Evolutionary conservation across 1,284 basidiomycete genomes (phyloP).

Genomic region (Grifola frondosa): DNA sequence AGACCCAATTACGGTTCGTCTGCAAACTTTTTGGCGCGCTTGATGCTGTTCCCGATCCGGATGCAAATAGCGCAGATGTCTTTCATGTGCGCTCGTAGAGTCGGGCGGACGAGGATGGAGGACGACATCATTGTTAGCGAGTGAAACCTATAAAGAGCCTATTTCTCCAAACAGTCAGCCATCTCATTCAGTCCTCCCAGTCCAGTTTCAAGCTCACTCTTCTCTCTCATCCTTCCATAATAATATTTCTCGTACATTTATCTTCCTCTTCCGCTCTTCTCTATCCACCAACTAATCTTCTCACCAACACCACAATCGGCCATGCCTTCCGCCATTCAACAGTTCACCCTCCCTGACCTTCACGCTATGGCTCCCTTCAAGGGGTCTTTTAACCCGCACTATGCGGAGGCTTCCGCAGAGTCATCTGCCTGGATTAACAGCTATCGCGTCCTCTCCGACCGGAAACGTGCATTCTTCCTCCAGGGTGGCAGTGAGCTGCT

Average conservation of each 20-base stretch:
- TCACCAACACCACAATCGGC: conserved; percentile 10
- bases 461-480: conserved; percentile 60
- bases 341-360: conserved; percentile 59
- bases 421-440: conserved; percentile 64
- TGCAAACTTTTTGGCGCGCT: too few relatives aligned
- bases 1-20: too few relatives aligned
- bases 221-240: neutral
- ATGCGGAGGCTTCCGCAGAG: conserved; percentile 50
- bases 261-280: conserved; percentile 4
- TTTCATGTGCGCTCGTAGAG: too few relatives aligned
- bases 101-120: too few relatives aligned
- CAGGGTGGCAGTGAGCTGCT: conserved; percentile 62
- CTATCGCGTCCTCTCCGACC: conserved; percentile 57
- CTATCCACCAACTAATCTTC: conserved; percentile 8
- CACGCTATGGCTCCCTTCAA: conserved; percentile 47
- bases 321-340: conserved; percentile 34
- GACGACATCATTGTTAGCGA: too few relatives aligned
- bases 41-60: too few relatives aligned
- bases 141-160: too few relatives aligned
- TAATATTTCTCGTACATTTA: too few relatives aligned
- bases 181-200: neutral
- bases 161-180: neutral
- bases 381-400: conserved; percentile 51
- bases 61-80: too few relatives aligned
- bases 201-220: too few relatives aligned